Percentiles rank a stretch among this genome's conserved stretches.
Evolutionary conservation across 371 early-diverging fungal genomes (phyloP).

Genomic region (Syncephalastrum monosporum): DNA sequence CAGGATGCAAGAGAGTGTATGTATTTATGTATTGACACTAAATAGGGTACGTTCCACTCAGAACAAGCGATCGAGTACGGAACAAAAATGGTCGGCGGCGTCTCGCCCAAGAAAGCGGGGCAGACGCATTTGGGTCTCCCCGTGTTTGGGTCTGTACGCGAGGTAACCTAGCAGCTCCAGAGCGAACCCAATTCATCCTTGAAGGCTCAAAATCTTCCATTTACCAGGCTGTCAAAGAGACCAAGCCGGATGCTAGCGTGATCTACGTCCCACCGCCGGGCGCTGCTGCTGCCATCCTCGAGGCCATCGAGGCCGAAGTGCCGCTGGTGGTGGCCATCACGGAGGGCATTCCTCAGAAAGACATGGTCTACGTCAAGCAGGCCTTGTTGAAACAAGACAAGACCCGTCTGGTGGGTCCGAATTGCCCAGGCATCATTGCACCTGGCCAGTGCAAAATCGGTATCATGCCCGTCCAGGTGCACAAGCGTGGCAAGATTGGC

Average conservation of each 20-base stretch:
- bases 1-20: neutral
- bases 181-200: no score
- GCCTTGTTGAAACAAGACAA: constrained; percentile 78
- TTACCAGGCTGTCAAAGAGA: constrained; percentile 72
- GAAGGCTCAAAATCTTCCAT: neutral
- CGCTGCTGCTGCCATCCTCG: constrained; percentile 95
- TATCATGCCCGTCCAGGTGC: constrained; percentile 99
- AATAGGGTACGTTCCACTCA: constrained; percentile 98
- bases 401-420: constrained; percentile 96
- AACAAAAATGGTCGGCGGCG: constrained; percentile 98
- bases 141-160: constrained; percentile 90
- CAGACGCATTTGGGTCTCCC: constrained; percentile 92
- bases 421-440: constrained; percentile 99
- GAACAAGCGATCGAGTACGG: constrained; percentile 98
- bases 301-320: constrained; percentile 96
- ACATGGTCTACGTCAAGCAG: constrained; percentile 91
- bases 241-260: constrained; percentile 94
- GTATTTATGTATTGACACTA: neutral
- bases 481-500: constrained; percentile 93
- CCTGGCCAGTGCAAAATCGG: constrained; percentile 98
- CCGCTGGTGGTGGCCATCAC: constrained; percentile 96
- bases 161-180: constrained; percentile 46
- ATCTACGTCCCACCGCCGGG: constrained; percentile 98
- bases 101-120: constrained; percentile 97
- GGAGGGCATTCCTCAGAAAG: constrained; percentile 99